These are phyloP conservation scores for Peronospora destructor DNA, from an alignment of 352 stramenopile species.

Conservation along the genomic window DNA sequence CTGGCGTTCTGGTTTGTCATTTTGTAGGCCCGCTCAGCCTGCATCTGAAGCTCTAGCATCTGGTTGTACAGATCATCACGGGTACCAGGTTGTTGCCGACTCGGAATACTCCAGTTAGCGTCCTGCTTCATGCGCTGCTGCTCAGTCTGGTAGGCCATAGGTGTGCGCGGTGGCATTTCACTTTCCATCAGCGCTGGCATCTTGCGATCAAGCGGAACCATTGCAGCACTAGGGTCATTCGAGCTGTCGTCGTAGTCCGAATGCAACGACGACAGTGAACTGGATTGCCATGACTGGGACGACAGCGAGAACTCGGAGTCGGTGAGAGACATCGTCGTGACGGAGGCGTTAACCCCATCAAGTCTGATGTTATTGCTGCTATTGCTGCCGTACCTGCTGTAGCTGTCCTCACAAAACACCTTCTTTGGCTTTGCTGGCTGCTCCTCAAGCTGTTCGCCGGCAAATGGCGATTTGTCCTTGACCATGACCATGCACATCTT, in stretches of 20 bases:
- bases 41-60: conserved; percentile 69
- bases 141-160: conserved; percentile 27
- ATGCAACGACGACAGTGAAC: conserved; percentile 43
- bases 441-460: conserved; percentile 37
- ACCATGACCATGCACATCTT: conserved; percentile 67
- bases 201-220: conserved; percentile 32
- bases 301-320: conserved; percentile 59
- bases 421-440: conserved; percentile 31
- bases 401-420: conserved; percentile 7
- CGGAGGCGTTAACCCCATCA: conserved; percentile 23
- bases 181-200: conserved; percentile 40
- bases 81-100: conserved; percentile 13
- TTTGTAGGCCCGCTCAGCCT: conserved; percentile 60
- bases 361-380: conserved; percentile 18
- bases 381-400: conserved; percentile 27
- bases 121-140: conserved; percentile 34
- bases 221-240: conserved; percentile 12
- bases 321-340: conserved; percentile 32
- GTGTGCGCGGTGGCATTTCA: conserved; percentile 10
- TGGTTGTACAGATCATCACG: conserved; percentile 67
- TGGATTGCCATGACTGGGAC: conserved; percentile 52
- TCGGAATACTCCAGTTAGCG: conserved; percentile 5
- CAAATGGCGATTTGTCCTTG: conserved; percentile 63
- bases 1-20: conserved; percentile 65
- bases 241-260: conserved; percentile 47